Conservation (phyloP, 116 monocot species). For the Iris pallida region DNA sequence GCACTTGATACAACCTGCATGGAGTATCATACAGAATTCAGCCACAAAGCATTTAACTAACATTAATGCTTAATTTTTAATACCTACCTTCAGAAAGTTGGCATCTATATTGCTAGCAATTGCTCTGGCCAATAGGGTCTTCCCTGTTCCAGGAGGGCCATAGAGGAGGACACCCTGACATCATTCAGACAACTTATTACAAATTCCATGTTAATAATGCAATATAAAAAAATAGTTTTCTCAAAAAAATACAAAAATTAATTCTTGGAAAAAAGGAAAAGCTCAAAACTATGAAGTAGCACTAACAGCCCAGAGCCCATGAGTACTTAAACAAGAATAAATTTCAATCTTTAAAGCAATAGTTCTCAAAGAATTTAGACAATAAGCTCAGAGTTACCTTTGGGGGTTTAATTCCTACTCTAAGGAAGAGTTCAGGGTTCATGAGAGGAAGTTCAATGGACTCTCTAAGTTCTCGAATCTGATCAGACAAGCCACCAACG, state of each 20-base stretch:
- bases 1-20: constrained; percentile 91
- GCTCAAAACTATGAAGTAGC: not conserved
- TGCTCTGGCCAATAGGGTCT: constrained; percentile 81
- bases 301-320: too few species aligned
- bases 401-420: constrained; percentile 92
- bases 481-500: constrained; percentile 84
- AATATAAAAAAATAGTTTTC: not conserved
- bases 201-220: not conserved
- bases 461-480: constrained; percentile 81
- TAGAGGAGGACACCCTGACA: constrained; percentile 88
- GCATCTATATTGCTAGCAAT: constrained; percentile 98
- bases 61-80: not conserved
- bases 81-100: constrained; percentile 80
- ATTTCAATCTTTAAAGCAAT: too few species aligned
- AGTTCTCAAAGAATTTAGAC: not conserved
- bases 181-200: constrained; percentile 1
- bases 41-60: not conserved
- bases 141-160: constrained; percentile 95
- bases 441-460: constrained; percentile 85
- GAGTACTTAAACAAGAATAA: too few species aligned
- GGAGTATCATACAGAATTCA: not conserved
- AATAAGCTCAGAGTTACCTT: constrained; percentile 38
- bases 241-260: not conserved
- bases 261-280: not conserved
- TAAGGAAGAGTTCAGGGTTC: constrained; percentile 85